A percentile compares a stretch with the other conserved stretches of the same genome.
phyloP scores from a whole-genome alignment of 352 stramenopile species.

The Albugo laibachii region DNA sequence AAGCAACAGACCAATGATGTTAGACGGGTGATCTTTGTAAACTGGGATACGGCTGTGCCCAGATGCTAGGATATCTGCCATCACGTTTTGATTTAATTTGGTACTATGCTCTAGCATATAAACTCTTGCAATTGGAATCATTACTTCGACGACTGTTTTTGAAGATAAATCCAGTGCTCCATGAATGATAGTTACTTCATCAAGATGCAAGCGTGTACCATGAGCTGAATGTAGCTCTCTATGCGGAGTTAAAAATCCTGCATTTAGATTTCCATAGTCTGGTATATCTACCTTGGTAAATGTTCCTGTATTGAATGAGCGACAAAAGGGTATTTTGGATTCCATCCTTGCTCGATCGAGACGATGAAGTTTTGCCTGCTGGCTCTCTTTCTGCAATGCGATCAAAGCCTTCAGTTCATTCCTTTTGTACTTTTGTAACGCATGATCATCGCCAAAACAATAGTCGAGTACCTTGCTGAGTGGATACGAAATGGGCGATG shows the following conservation, averaged over 20 bases:
- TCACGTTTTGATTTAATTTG: conserved; percentile 38
- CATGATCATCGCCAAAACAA: conserved; percentile 57
- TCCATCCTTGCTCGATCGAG: conserved; percentile 9
- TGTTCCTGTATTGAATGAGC: not conserved
- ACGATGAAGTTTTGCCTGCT: conserved; percentile 13
- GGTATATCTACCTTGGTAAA: not conserved
- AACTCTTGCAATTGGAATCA: conserved; percentile 73
- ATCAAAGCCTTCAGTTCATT: conserved; percentile 81
- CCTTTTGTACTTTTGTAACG: conserved; percentile 71
- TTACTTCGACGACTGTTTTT: conserved; percentile 73
- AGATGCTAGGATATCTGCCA: conserved; percentile 68
- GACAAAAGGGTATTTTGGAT: not conserved
- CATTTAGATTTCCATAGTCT: not conserved
- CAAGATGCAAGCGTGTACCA: conserved; percentile 35
- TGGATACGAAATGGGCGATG: conserved; percentile 80
- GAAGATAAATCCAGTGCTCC: conserved; percentile 76
- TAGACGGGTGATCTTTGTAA: conserved; percentile 41
- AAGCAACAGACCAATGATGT: conserved; percentile 72
- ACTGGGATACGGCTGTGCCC: conserved; percentile 82
- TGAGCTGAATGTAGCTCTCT: conserved; percentile 4
- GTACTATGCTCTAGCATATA: conserved; percentile 76
- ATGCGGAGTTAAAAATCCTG: not conserved
- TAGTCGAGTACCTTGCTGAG: conserved; percentile 82
- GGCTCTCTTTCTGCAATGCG: conserved; percentile 41
- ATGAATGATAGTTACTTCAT: conserved; percentile 87